phyloP scores from a whole-genome alignment of 148 eudicot species.

The Rhododendron ovatum region DNA sequence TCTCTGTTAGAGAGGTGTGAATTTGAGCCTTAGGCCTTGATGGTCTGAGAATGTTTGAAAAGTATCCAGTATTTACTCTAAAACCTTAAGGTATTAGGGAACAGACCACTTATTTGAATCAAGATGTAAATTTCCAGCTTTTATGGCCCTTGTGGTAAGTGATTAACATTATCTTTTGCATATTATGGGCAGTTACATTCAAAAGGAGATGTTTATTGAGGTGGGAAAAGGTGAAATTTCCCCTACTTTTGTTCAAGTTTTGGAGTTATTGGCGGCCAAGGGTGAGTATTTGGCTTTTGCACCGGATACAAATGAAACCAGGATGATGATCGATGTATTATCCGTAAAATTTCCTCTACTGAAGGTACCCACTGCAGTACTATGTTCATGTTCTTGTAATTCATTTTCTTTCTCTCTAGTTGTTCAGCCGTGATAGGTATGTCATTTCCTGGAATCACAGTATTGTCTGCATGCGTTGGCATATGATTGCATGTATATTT shows the following conservation, averaged over 20 bases:
- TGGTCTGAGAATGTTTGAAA: neutral
- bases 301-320: conserved; percentile 77
- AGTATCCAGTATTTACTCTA: neutral
- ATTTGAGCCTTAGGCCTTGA: neutral
- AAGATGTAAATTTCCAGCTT: neutral
- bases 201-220: conserved; percentile 77
- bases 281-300: conserved; percentile 83
- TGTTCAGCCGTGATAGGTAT: neutral
- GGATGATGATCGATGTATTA: conserved; percentile 62
- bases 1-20: neutral
- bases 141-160: neutral
- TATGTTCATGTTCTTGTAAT: neutral
- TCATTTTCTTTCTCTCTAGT: neutral
- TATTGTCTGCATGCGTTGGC: neutral
- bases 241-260: conserved; percentile 58
- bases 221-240: conserved; percentile 74
- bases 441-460: neutral
- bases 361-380: conserved; percentile 40
- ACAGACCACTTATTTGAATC: neutral
- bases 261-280: conserved; percentile 49
- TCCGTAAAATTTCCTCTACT: conserved; percentile 74
- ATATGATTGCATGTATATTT: neutral
- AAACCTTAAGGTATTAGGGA: neutral
- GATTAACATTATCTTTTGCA: neutral
- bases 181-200: conserved; percentile 45